Percentiles rank a stretch among this genome's conserved stretches.
Conservation (phyloP, 2,329 filamentous ascomycete genomes). For the Cladophialophora bantiana region DNA sequence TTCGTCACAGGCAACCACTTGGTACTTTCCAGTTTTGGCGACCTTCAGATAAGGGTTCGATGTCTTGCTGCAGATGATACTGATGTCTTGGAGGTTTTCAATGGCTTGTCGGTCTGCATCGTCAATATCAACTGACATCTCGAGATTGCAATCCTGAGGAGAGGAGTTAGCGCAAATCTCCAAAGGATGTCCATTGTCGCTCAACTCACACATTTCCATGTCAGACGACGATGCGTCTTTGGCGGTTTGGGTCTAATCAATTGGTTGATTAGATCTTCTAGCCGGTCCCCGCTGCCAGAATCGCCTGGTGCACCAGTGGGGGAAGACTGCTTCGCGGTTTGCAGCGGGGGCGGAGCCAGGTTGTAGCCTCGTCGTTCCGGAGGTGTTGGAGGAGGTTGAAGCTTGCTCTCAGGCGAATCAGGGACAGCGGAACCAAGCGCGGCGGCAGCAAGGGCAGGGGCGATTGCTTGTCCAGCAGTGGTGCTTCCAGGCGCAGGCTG, state of each 20-base stretch:
- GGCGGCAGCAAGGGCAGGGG: slow-evolving; percentile 15
- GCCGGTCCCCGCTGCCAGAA: slow-evolving; percentile 36
- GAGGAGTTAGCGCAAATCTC: slow-evolving; percentile 11
- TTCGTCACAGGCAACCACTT: slow-evolving; percentile 40
- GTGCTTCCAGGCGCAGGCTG: slow-evolving; percentile 17
- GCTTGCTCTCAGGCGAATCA: slow-evolving; percentile 29
- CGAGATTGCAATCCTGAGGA: slow-evolving; percentile 39
- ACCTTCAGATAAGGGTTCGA: slow-evolving; percentile 40
- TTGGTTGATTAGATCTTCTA: slow-evolving; percentile 41
- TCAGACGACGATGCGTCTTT: slow-evolving; percentile 38
- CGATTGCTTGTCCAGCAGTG: slow-evolving; percentile 19
- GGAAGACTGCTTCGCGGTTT: slow-evolving; percentile 22
- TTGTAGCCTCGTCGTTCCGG: slow-evolving; percentile 38
- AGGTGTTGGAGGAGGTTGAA: slow-evolving; percentile 28
- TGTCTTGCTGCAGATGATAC: slow-evolving; percentile 41
- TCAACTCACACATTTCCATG: slow-evolving; percentile 41
- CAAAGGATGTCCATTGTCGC: background rate
- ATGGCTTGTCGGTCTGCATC: slow-evolving; percentile 39
- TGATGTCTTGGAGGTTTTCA: slow-evolving; percentile 39
- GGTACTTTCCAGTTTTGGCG: slow-evolving; percentile 37
- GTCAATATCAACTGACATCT: slow-evolving; percentile 40
- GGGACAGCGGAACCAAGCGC: slow-evolving; percentile 26
- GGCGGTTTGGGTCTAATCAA: slow-evolving; percentile 40
- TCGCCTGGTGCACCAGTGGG: slow-evolving; percentile 23
- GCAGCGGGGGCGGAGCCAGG: slow-evolving; percentile 37